Percentiles rank a stretch among this genome's conserved stretches.
Conservation (phyloP, 2,329 filamentous ascomycete genomes). For the Penicillium janthinellum region DNA sequence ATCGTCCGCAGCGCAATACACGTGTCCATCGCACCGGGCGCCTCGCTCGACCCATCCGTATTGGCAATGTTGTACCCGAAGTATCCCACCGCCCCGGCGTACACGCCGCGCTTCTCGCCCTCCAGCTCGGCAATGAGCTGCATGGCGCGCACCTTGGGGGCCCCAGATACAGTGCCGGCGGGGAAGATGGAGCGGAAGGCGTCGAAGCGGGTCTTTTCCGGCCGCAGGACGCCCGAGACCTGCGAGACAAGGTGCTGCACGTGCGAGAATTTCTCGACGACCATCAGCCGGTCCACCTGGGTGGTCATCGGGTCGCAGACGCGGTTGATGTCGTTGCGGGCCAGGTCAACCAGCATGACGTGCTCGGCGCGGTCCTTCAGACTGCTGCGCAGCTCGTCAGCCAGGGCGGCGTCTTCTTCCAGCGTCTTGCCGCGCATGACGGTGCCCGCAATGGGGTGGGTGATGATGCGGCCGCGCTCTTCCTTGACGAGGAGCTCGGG, state of each 20-base stretch:
- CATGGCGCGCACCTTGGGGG: constrained; percentile 96
- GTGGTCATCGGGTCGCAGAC: constrained; percentile 90
- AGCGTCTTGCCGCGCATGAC: constrained; percentile 80
- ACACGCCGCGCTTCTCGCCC: constrained; percentile 89
- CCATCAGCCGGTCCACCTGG: constrained; percentile 90
- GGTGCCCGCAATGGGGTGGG: constrained; percentile 95
- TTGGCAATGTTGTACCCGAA: constrained; percentile 83
- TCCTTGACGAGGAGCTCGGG: constrained; percentile 94
- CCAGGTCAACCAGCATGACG: constrained; percentile 96
- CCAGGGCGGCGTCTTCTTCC: constrained; percentile 79
- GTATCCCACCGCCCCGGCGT: constrained; percentile 94
- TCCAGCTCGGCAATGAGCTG: constrained; percentile 94
- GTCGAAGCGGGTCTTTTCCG: constrained; percentile 86
- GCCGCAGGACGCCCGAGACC: constrained; percentile 84
- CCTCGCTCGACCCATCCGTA: constrained; percentile 59
- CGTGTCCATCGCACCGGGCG: constrained; percentile 89
- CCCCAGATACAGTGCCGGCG: constrained; percentile 91
- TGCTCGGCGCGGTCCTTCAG: constrained; percentile 93
- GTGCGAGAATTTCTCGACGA: constrained; percentile 90
- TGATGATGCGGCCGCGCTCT: constrained; percentile 83
- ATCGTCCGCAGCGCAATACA: constrained; percentile 85
- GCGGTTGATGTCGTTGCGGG: constrained; percentile 93
- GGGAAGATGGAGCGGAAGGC: constrained; percentile 97
- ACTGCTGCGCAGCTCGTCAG: constrained; percentile 72
- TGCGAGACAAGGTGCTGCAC: constrained; percentile 97